Percentiles rank a stretch among this genome's conserved stretches.
These are phyloP conservation scores for Nematodospora valgi DNA, from an alignment of 805 yeast species.

Conservation along the genomic window DNA sequence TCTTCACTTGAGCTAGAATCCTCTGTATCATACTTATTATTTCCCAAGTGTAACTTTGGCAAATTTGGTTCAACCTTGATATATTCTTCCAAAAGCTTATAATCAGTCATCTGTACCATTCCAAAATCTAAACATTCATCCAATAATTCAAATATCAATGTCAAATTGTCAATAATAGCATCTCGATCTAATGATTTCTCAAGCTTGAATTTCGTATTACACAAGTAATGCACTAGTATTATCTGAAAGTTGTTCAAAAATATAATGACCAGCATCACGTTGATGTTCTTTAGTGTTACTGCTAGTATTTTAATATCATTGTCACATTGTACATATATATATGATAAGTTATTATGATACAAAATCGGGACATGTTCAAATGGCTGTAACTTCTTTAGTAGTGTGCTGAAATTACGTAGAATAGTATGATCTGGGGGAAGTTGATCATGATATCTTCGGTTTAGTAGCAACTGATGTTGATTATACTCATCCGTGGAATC, in stretches of 20 bases:
- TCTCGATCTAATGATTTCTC: constrained; percentile 49
- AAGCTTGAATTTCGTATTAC: constrained; percentile 2
- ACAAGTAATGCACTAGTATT: constrained; percentile 26
- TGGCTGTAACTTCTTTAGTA: constrained; percentile 17
- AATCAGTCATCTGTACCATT: constrained; percentile 79
- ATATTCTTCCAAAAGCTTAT: constrained; percentile 72
- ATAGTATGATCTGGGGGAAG: constrained; percentile 22
- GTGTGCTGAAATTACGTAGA: constrained; percentile 22
- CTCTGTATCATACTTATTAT: constrained; percentile 6
- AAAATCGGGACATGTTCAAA: constrained; percentile 42
- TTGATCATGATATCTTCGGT: constrained; percentile 31
- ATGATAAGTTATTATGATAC: constrained; percentile 47
- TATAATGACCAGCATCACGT: constrained; percentile 55
- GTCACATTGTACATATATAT: constrained; percentile 47
- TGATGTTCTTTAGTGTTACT: constrained; percentile 44
- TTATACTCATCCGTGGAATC: constrained; percentile 20
- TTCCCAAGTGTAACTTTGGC: constrained; percentile 12
- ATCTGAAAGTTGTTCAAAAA: constrained; percentile 46
- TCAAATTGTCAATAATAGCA: constrained; percentile 65
- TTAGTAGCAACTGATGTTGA: constrained; percentile 30
- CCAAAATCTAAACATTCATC: constrained; percentile 93
- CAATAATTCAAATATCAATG: constrained; percentile 72
- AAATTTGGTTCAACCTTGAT: constrained; percentile 52
- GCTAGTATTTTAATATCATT: constrained; percentile 43
- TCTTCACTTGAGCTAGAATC: constrained; percentile 4